These are phyloP conservation scores for Diutina catenulata DNA, from an alignment of 1,139 yeast genomes.

Conservation along the genomic window DNA sequence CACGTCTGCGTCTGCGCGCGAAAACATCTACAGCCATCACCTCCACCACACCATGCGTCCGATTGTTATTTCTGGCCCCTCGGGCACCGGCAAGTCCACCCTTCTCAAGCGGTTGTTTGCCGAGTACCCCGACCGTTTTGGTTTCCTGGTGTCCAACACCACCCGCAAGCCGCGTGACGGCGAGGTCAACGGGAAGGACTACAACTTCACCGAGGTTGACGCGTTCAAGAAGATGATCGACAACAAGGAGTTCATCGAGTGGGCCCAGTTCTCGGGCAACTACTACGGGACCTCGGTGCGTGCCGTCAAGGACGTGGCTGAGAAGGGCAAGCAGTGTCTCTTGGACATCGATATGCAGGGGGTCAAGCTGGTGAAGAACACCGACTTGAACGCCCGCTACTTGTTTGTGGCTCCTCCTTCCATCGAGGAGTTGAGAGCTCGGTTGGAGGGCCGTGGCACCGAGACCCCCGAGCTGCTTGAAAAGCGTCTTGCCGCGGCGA, in stretches of 20 bases:
- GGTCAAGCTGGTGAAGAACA: constrained; percentile 77
- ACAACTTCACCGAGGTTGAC: constrained; percentile 73
- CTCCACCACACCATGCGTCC: too few species aligned
- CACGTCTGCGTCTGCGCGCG: too few species aligned
- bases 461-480: constrained; percentile 77
- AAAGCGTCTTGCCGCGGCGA: constrained; percentile 79
- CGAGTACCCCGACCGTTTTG: constrained; percentile 81
- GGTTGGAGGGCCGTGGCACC: constrained; percentile 86
- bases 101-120: constrained; percentile 79
- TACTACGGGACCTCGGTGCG: constrained; percentile 88
- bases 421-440: constrained; percentile 55
- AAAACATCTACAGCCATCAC: too few species aligned
- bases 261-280: constrained; percentile 98
- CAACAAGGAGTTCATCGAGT: constrained; percentile 74
- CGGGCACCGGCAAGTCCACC: constrained; percentile 96
- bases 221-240: constrained; percentile 67
- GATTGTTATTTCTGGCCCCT: constrained; percentile 89
- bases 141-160: constrained; percentile 67
- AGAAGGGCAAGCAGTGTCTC: constrained; percentile 63
- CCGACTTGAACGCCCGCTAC: constrained; percentile 74
- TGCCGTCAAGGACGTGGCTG: constrained; percentile 68
- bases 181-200: constrained; percentile 80
- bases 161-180: constrained; percentile 90
- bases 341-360: constrained; percentile 99
- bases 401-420: constrained; percentile 91